Conservation (phyloP, 495 filamentous ascomycete species). For the Penicillium waksmanii region DNA sequence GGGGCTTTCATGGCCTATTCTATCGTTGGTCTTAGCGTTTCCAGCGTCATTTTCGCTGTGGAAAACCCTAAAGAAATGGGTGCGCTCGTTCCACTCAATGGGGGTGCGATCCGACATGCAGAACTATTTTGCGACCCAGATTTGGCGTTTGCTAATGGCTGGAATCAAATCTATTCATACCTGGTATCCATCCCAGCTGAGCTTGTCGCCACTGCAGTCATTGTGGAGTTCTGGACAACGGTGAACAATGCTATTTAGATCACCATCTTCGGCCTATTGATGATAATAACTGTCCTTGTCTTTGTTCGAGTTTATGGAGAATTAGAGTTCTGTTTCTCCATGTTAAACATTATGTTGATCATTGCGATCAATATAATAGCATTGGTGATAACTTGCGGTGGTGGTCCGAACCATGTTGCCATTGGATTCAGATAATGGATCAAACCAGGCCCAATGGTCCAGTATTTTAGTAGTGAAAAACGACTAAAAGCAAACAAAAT, state of each 20-base stretch:
- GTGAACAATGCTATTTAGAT: conserved; percentile 46
- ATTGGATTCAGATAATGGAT: conserved; percentile 31
- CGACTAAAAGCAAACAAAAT: too few relatives aligned
- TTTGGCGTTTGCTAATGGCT: conserved; percentile 36
- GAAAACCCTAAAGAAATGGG: conserved; percentile 40
- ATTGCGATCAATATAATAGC: conserved; percentile 54
- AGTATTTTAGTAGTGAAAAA: conserved; percentile 14
- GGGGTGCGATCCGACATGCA: conserved; percentile 33
- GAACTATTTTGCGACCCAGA: conserved; percentile 38
- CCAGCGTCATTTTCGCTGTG: conserved; percentile 26
- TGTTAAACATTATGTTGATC: conserved; percentile 49
- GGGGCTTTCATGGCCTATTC: conserved; percentile 41
- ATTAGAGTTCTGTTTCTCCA: conserved; percentile 49
- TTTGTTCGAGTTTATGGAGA: conserved; percentile 52
- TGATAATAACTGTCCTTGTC: conserved; percentile 47
- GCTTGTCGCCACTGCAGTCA: conserved; percentile 48
- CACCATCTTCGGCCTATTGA: conserved; percentile 47
- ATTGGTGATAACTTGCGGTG: conserved; percentile 33
- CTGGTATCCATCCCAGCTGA: conserved; percentile 45
- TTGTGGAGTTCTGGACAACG: conserved; percentile 52
- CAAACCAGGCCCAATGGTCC: conserved; percentile 26
- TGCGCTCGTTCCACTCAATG: conserved; percentile 35
- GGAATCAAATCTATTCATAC: conserved; percentile 36
- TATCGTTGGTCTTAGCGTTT: conserved; percentile 26
- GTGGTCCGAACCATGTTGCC: conserved; percentile 21